Evolutionary conservation across 129 eudicot species (phyloP), one percentile per base, ranked within the genome.

Genomic region (Pseudognaphalium luteoalbum): DNA sequence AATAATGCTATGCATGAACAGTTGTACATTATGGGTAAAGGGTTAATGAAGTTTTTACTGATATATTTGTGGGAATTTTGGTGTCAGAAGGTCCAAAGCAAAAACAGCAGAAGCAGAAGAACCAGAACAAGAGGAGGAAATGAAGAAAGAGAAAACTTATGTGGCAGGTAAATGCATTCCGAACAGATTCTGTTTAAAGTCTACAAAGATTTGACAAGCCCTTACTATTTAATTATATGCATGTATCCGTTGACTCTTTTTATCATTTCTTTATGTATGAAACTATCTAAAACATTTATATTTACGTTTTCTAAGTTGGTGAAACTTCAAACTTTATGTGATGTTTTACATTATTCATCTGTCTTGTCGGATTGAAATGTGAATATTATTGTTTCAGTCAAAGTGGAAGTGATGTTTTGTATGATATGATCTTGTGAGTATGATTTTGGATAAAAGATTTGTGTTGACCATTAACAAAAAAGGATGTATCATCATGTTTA

Each of bases 81-180:
- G 68, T 78, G 76, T 22, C 80, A 85, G 92, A 76, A 80, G 90
- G 78, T 59, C 57, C 61, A 85, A 83, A 69, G 86, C 39, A 73
- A 79, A 22, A 69, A 69, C 72, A 39, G 78, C 16, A 68, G 72
- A 39, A 28, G 89, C 17, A 6, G 28, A 25, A 25, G 28, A 25
- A 25, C 28, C 28, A 25, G 84, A 65, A 17, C 72, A 66, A 14
- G 94, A 79, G 58, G 84, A 78, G 41, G 85, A 78, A 77, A 75
- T 65, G 83, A 85, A 75, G 72, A 85, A 58, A 80, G 91, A 84
- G 81, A 88, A 83, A 73, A 80, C 72, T 16, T 68, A 25, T 25
- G 28, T 80, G 58, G 86, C 77, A 80, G 84, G 87, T 51, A 89
- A 84, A 78, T 92, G 98, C 75, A 79, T 92, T 29, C 96, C 96